Conservation (phyloP, 2,329 filamentous ascomycete genomes). For the Colletotrichum tofieldiae region DNA sequence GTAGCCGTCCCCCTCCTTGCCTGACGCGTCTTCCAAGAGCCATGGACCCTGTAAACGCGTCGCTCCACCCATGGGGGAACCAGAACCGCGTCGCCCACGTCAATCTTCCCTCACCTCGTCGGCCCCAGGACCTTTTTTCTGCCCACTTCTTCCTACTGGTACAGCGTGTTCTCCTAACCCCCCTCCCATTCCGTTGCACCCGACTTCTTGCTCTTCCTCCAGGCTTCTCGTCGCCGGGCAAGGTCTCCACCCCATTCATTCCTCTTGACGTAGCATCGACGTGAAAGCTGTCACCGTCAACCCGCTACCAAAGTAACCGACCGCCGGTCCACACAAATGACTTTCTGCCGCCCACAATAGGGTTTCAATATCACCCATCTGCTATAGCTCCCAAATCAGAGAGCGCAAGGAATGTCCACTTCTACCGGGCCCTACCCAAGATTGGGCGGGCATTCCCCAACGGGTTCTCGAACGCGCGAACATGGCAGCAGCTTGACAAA, state of each 20-base stretch:
- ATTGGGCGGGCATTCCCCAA: constrained; percentile 5
- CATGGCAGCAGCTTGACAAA: constrained; percentile 9
- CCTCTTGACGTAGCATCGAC: constrained; percentile 16
- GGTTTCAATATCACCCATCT: constrained; percentile 30
- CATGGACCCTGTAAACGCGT: constrained; percentile 25
- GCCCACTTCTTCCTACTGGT: not conserved
- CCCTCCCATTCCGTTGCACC: not conserved
- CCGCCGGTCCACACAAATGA: constrained; percentile 23
- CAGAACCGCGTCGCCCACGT: constrained; percentile 33
- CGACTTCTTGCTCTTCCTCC: not conserved
- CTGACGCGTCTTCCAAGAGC: constrained; percentile 22
- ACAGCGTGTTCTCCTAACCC: too few species aligned
- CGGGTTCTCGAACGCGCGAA: not conserved
- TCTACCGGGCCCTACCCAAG: constrained; percentile 17
- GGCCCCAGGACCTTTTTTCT: constrained; percentile 26
- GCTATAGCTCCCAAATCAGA: constrained; percentile 4
- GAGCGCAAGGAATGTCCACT: constrained; percentile 8
- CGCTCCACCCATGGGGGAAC: constrained; percentile 25
- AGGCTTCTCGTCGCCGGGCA: constrained; percentile 2
- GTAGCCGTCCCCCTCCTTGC: not conserved
- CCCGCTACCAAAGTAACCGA: constrained; percentile 20
- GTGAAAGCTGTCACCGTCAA: constrained; percentile 11
- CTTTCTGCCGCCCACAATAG: constrained; percentile 14
- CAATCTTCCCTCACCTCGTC: not conserved
- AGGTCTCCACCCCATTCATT: constrained; percentile 1